phyloP scores from a whole-genome alignment of 371 early-diverging fungal species.

The Mucor indicus region DNA sequence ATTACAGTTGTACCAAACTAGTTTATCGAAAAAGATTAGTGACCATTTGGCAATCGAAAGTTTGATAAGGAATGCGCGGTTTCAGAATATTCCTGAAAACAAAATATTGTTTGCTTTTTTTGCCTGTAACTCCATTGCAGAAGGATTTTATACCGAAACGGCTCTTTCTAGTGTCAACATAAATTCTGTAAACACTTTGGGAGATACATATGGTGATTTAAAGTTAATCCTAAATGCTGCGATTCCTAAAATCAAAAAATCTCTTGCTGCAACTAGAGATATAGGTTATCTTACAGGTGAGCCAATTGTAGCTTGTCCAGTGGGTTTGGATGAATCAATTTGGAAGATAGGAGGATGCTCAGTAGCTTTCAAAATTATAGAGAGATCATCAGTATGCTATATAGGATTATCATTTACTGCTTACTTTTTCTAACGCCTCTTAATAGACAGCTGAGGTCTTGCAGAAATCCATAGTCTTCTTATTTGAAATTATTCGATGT shows the following conservation, averaged over 20 bases:
- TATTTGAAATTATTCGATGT: constrained; percentile 63
- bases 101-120: constrained; percentile 67
- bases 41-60: constrained; percentile 45
- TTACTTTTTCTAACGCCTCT: too few species aligned
- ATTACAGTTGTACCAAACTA: constrained; percentile 33
- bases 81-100: constrained; percentile 52
- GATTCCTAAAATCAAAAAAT: constrained; percentile 55
- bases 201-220: constrained; percentile 9
- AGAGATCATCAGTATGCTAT: constrained; percentile 59
- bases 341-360: constrained; percentile 76
- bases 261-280: constrained; percentile 35
- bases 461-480: constrained; percentile 52
- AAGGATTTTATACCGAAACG: constrained; percentile 42
- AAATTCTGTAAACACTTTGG: constrained; percentile 17
- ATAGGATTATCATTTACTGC: too few species aligned
- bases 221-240: constrained; percentile 57
- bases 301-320: constrained; percentile 54
- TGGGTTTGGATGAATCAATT: constrained; percentile 65
- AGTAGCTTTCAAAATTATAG: constrained; percentile 59
- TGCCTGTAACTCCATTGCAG: constrained; percentile 55
- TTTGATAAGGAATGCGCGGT: constrained; percentile 52
- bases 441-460: constrained; percentile 54
- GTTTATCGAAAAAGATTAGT: too few species aligned
- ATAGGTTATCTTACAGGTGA: constrained; percentile 55
- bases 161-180: constrained; percentile 36